Conservation (phyloP, 23 red algal genomes). For the Gracilaria gracilis region DNA sequence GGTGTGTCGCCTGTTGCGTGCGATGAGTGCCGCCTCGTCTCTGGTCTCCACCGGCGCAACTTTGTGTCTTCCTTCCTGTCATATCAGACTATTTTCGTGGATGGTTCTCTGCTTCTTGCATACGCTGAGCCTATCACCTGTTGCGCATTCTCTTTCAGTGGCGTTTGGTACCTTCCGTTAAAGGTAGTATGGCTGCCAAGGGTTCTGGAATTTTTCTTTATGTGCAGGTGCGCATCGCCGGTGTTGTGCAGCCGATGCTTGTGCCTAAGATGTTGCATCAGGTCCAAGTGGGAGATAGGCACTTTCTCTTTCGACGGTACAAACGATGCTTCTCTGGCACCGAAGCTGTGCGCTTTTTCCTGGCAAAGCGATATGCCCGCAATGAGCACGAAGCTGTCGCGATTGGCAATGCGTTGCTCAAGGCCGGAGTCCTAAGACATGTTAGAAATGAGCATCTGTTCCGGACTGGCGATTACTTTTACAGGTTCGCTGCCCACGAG, state of each 20-base stretch:
- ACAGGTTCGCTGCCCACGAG: slow-evolving; percentile 62
- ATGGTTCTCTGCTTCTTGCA: neutral
- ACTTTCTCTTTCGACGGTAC: slow-evolving; percentile 41
- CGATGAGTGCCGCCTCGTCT: neutral
- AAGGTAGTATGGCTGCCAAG: neutral
- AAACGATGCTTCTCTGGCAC: slow-evolving; percentile 58
- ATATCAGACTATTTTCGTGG: neutral
- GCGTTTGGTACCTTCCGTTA: neutral
- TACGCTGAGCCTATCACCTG: neutral
- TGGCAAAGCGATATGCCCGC: slow-evolving; percentile 35
- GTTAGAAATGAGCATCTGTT: slow-evolving; percentile 72
- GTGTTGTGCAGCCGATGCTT: slow-evolving; percentile 41
- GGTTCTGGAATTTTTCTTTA: slow-evolving; percentile 41
- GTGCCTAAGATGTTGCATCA: slow-evolving; percentile 54
- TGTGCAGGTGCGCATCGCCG: slow-evolving; percentile 47
- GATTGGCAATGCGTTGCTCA: slow-evolving; percentile 61
- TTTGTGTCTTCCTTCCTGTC: neutral
- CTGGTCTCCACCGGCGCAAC: neutral
- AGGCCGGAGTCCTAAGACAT: slow-evolving; percentile 58
- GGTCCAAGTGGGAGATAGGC: slow-evolving; percentile 44
- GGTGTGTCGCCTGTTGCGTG: neutral
- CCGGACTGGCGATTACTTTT: slow-evolving; percentile 59
- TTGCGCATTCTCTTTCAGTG: neutral
- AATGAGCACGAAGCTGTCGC: slow-evolving; percentile 48
- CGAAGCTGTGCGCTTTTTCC: slow-evolving; percentile 53